Evolutionary conservation across 148 eudicot species (phyloP).

Genomic region (Selenicereus undatus): DNA sequence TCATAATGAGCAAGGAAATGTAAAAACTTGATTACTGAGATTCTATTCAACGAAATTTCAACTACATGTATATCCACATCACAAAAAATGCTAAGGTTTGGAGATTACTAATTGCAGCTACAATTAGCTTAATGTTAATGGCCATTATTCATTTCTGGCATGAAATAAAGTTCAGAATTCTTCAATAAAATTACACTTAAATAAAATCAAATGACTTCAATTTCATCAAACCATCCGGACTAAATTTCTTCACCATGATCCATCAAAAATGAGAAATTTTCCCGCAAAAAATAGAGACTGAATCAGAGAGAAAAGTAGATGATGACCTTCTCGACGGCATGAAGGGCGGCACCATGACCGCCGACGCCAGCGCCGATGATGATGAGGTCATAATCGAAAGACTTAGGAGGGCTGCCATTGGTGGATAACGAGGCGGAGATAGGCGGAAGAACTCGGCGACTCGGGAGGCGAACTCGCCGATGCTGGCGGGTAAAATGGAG

Average conservation of each 20-base stretch:
- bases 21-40: too few species aligned
- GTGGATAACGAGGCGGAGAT: constrained; percentile 42
- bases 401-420: constrained; percentile 47
- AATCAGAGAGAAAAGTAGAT: background rate
- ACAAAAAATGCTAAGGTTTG: too few species aligned
- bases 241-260: background rate
- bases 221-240: too few species aligned
- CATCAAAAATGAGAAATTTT: background rate
- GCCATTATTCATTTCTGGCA: too few species aligned
- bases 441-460: background rate
- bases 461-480: constrained; percentile 19
- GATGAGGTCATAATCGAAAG: constrained; percentile 81
- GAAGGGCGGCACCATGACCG: constrained; percentile 98
- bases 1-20: too few species aligned
- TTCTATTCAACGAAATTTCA: too few species aligned
- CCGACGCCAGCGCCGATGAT: constrained; percentile 98
- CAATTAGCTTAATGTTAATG: too few species aligned
- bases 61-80: too few species aligned
- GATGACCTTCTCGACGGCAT: constrained; percentile 86
- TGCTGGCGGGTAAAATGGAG: constrained; percentile 28
- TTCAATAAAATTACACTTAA: too few species aligned
- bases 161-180: too few species aligned
- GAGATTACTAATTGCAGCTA: too few species aligned
- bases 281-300: background rate
- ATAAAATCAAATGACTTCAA: too few species aligned